Evolutionary conservation across 805 yeast species (phyloP), one percentile per base, ranked within the genome.

Genomic region (Starmerella etchellsii): DNA sequence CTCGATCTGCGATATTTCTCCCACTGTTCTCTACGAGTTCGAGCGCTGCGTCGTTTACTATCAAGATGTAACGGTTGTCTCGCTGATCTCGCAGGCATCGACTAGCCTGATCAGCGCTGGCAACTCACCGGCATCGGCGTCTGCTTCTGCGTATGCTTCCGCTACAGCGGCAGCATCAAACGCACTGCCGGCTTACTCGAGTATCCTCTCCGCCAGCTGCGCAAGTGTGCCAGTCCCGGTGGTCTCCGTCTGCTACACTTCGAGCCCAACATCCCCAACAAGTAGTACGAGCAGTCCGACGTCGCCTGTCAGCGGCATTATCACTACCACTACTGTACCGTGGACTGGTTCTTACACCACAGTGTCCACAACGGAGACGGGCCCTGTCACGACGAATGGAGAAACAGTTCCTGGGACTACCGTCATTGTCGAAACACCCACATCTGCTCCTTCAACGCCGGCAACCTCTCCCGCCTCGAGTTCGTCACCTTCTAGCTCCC

Each of bases 291-390:
- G n/a, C n/a, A n/a, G n/a, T n/a, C n/a, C n/a, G n/a, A n/a, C n/a
- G n/a, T n/a, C n/a, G n/a, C n/a, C n/a, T n/a, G n/a, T n/a, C n/a
- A n/a, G n/a, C n/a, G 37, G 37, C 6, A 16, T 34, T n/a, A 21
- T 34, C n/a, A 34, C 37, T 4, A 34, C 37, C 4, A 34, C 37
- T 13, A 34, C 37, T 9, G 15, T 14, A 4, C 37, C 37, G 7
- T 28, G 33, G 31, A 27, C 25, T 5, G 32, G 31, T 15, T 14
- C 29, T 19, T 22, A 14, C 37, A 34, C 37, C n/a, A 22, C 23
- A 4, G 23, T 29, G 21, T 34, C n/a, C 19, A 25, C 27, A 13
- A 34, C 37, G 6, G 37, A 13, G n/a, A 34, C 29, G n/a, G 37
- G 37, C 9, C 19, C 19, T 3, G 16, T 18, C 13, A 35, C 37